phyloP scores from a whole-genome alignment of 2,329 filamentous ascomycete genomes.

The Leptographium lundbergii region DNA sequence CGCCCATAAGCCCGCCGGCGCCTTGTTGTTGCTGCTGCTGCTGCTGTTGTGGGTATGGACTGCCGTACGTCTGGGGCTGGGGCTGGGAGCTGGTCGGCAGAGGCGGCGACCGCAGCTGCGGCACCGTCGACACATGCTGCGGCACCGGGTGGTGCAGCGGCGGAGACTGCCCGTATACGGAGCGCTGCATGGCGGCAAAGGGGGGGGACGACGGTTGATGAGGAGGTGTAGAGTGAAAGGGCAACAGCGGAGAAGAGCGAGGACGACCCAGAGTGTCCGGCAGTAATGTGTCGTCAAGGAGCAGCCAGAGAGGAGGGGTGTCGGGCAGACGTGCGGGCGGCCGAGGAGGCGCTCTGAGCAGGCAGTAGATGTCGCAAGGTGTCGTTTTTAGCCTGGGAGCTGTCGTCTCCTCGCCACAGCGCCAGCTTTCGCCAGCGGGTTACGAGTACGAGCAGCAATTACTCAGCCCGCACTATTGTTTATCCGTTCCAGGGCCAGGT shows the following conservation, averaged over 20 bases:
- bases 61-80: constrained; percentile 49
- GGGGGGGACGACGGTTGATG: not conserved
- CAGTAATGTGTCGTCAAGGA: not conserved
- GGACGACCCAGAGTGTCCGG: too few relatives aligned
- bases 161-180: constrained; percentile 74
- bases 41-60: constrained; percentile 64
- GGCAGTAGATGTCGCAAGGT: not conserved
- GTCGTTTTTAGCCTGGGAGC: not conserved
- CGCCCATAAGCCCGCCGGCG: constrained; percentile 26
- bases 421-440: too few relatives aligned
- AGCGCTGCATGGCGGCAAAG: constrained; percentile 62
- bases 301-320: too few relatives aligned
- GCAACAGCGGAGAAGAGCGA: too few relatives aligned
- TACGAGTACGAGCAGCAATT: too few relatives aligned
- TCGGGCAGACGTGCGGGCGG: not conserved
- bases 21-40: constrained; percentile 41
- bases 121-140: constrained; percentile 96
- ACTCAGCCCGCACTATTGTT: not conserved
- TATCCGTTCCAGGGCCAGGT: not conserved
- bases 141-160: constrained; percentile 94
- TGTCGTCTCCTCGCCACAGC: not conserved
- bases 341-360: not conserved
- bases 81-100: constrained; percentile 60
- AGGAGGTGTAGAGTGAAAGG: not conserved
- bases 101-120: constrained; percentile 88